Percentiles rank a stretch among this genome's conserved stretches.
Evolutionary conservation across 2,329 filamentous ascomycete species (phyloP).

Genomic region (Dendryphion nanum): DNA sequence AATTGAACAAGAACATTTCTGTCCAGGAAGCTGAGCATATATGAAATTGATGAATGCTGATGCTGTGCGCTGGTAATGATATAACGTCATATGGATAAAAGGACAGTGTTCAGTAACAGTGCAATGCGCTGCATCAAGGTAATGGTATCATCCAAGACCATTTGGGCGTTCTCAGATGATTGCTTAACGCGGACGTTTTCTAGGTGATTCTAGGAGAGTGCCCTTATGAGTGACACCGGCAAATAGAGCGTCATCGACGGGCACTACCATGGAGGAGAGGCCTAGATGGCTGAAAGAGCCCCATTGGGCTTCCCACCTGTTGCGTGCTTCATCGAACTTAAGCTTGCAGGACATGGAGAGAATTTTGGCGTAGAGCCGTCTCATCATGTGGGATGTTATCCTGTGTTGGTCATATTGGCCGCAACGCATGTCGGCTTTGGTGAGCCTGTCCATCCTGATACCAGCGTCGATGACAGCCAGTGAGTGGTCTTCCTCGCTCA

Average conservation of each 20-base stretch:
- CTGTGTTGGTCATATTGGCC: constrained; percentile 28
- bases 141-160: too few relatives aligned
- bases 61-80: too few relatives aligned
- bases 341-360: constrained; percentile 44
- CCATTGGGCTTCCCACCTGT: constrained; percentile 28
- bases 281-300: constrained; percentile 14
- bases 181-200: neutral
- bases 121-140: too few relatives aligned
- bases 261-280: constrained; percentile 11
- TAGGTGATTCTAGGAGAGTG: neutral
- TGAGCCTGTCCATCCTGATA: constrained; percentile 25
- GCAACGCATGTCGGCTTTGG: constrained; percentile 20
- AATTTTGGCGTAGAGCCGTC: constrained; percentile 44
- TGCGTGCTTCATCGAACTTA: constrained; percentile 32
- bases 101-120: too few relatives aligned
- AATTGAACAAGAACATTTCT: too few relatives aligned
- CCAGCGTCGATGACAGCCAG: constrained; percentile 12
- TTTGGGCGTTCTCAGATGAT: too few relatives aligned
- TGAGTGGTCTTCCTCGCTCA: constrained; percentile 5
- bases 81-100: too few relatives aligned
- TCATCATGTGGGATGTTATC: constrained; percentile 47
- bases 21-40: too few relatives aligned
- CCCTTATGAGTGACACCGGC: constrained; percentile 22
- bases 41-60: too few relatives aligned
- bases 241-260: constrained; percentile 25